Percentiles rank a stretch among this genome's conserved stretches.
Evolutionary conservation across 495 filamentous ascomycete genomes (phyloP).

Genomic region (Neurospora sp.): DNA sequence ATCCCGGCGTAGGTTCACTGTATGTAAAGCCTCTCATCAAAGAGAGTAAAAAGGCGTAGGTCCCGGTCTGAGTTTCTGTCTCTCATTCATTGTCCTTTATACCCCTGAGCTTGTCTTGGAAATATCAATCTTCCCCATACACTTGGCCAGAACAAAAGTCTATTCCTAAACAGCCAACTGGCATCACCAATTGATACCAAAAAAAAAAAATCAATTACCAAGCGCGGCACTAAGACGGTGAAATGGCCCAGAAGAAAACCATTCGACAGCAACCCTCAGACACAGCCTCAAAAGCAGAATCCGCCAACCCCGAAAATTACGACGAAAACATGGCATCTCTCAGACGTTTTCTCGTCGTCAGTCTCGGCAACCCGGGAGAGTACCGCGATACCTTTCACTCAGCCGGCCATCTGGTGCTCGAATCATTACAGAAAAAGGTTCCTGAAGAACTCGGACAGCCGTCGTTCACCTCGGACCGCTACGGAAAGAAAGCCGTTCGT

Average conservation of each 20-base stretch:
- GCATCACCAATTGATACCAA: neutral
- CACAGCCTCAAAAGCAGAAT: neutral
- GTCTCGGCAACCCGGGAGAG: slow-evolving; percentile 37
- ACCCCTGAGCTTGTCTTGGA: neutral
- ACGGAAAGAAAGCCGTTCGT: slow-evolving; percentile 29
- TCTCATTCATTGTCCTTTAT: neutral
- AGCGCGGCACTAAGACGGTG: neutral
- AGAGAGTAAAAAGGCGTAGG: slow-evolving; percentile 1
- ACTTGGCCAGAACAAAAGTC: neutral
- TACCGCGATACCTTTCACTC: slow-evolving; percentile 69
- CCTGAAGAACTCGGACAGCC: slow-evolving; percentile 20
- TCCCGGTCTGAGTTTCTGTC: slow-evolving; percentile 3
- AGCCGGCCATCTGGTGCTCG: slow-evolving; percentile 64
- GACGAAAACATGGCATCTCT: slow-evolving; percentile 1
- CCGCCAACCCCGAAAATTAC: neutral
- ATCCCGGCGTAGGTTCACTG: neutral
- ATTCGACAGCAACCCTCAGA: neutral
- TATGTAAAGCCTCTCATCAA: neutral
- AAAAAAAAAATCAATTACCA: neutral
- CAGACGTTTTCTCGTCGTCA: slow-evolving; percentile 37
- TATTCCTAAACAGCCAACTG: neutral
- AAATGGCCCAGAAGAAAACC: neutral
- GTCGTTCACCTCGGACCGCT: slow-evolving; percentile 31
- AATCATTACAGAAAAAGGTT: slow-evolving; percentile 39
- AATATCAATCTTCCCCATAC: neutral